Base-by-base conservation (phyloP, 495 filamentous ascomycete genomes). In the Penicillium mononematosum region DNA sequence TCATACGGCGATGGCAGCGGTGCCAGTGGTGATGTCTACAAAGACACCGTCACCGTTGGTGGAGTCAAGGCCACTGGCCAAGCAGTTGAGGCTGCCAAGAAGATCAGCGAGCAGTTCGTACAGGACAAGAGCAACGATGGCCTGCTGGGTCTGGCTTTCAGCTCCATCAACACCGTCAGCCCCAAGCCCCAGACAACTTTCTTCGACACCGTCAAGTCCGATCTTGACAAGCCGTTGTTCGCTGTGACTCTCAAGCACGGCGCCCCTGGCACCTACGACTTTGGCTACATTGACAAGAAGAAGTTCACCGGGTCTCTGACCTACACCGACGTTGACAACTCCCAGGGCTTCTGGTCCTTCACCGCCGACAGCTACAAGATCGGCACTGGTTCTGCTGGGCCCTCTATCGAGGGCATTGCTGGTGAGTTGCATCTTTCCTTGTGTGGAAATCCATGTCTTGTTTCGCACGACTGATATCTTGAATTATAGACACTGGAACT, bases 311-410 rank as follows among this genome's bases (percentile, higher is more conserved):
- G 88, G 57, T 64, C 67, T 36, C 78, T 94, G 61, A 75, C 80
- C 57, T 92, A 88, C 68, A 50, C 70, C 20, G 60, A 68, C 45
- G 86, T 91, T 42, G 78, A 83, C 66, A 81, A 56, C 65, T 70
- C 69, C 17, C 70, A 83, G 44, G 88, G 89, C 42, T 92, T 82
- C 76, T 94, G 90, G 90, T 65, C 71, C 43, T 91, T 90, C 74
- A 84, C 80, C 19, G 73, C 79, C 25, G 73, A 79, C 8, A 83
- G 84, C 46, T 91, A 88, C 71, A 66, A 75, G 25, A 66, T 90
- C 58, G 88, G 88, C 48, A 63, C 55, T 27, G 36, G 50, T 52
- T 69, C 68, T n/a, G 57, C 55, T 24, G 61, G 67, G n/a, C 39
- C 45, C 19, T 61, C 61, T 24, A 68, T 75, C 47, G 50, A 47